phyloP scores from a whole-genome alignment of 2,329 filamentous ascomycete genomes.

The Fusarium sp. region DNA sequence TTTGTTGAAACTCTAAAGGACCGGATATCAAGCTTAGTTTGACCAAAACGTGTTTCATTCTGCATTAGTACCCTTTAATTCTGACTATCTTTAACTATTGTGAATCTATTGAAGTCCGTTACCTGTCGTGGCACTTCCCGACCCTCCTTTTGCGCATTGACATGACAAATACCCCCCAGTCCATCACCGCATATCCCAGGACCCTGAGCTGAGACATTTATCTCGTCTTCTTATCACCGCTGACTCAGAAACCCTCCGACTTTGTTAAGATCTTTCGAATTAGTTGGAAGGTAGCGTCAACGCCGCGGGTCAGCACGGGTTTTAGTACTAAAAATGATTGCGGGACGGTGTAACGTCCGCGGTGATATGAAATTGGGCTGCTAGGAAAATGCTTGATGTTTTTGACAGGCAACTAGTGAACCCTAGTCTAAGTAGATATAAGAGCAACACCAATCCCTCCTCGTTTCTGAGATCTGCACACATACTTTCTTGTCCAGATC shows the following conservation, averaged over 20 bases:
- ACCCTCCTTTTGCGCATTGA: neutral
- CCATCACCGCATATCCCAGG: neutral
- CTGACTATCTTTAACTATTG: neutral
- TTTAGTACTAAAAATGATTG: neutral
- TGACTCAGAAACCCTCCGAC: conserved; percentile 1
- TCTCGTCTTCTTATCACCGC: neutral
- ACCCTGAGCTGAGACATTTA: neutral
- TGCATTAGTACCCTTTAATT: neutral
- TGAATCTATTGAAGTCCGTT: neutral
- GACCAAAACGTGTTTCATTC: neutral
- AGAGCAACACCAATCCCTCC: neutral
- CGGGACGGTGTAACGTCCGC: conserved; percentile 5
- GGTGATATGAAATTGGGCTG: neutral
- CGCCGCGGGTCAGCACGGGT: conserved; percentile 1
- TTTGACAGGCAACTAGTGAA: neutral
- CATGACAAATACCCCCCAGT: neutral
- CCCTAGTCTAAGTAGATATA: conserved; percentile 2
- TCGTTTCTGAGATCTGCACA: neutral
- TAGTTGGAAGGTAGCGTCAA: conserved; percentile 3
- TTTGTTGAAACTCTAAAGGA: neutral
- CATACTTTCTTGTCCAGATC: neutral
- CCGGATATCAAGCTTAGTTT: neutral
- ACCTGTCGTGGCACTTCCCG: neutral
- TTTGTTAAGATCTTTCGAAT: neutral
- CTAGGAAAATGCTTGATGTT: neutral